Conservation (phyloP, 768 basidiomycete genomes). For the Daedaleopsis nitida region DNA sequence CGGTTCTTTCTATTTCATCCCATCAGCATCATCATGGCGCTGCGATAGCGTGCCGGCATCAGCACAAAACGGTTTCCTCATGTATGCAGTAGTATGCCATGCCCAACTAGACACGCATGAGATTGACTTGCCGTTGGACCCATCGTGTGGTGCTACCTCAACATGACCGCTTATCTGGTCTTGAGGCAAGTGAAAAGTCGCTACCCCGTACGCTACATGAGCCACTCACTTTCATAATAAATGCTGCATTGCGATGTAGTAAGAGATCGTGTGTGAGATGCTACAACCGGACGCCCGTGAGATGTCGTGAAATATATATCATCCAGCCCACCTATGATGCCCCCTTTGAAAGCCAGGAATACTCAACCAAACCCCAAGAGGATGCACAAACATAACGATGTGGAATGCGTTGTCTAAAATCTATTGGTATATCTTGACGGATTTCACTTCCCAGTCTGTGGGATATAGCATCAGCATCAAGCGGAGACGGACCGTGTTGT, state of each 20-base stretch:
- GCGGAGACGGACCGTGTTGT: neutral
- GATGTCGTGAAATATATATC: conserved; percentile 3
- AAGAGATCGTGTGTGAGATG: neutral
- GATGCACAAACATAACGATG: neutral
- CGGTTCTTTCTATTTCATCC: conserved; percentile 8
- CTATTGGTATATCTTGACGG: conserved; percentile 70
- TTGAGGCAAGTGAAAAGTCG: too few species aligned
- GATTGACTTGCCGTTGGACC: neutral
- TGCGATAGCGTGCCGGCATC: conserved; percentile 9
- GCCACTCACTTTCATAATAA: too few species aligned
- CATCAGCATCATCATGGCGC: conserved; percentile 1
- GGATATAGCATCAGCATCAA: conserved; percentile 1
- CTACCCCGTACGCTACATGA: too few species aligned
- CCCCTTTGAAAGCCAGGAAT: neutral
- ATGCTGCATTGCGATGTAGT: neutral
- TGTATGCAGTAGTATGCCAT: conserved; percentile 29
- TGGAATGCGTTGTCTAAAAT: neutral
- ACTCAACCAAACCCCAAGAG: neutral
- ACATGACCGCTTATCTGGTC: too few species aligned
- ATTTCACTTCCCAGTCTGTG: conserved; percentile 81
- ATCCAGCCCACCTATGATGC: neutral
- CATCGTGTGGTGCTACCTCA: neutral
- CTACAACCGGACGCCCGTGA: conserved; percentile 3
- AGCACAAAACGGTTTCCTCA: conserved; percentile 15
- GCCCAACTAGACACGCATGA: conserved; percentile 22